Conservation (phyloP, 306 rosid genomes). For the Senna tora region DNA sequence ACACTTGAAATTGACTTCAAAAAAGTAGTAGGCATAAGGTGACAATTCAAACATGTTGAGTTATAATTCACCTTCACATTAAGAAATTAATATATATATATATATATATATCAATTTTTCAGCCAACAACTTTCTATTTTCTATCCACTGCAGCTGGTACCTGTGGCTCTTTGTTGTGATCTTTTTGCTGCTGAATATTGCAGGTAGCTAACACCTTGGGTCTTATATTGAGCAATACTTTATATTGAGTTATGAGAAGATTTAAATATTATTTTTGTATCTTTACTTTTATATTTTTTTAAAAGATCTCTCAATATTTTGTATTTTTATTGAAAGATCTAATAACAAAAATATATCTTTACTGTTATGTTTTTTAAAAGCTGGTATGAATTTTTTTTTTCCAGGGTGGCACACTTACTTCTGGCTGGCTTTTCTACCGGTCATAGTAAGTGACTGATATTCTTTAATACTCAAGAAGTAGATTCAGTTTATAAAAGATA, state of each 20-base stretch:
- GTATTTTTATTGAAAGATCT: too few relatives aligned
- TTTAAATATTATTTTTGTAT: too few relatives aligned
- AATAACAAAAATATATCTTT: too few relatives aligned
- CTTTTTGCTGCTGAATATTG: constrained; percentile 73
- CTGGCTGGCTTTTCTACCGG: constrained; percentile 89
- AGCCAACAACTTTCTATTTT: constrained; percentile 27
- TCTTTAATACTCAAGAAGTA: constrained; percentile 5
- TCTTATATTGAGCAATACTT: constrained; percentile 21
- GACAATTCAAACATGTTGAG: constrained; percentile 20
- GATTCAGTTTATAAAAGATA: too few relatives aligned
- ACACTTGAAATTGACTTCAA: constrained; percentile 80
- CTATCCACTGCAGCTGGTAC: constrained; percentile 64
- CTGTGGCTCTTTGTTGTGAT: constrained; percentile 94
- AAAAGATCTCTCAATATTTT: too few relatives aligned
- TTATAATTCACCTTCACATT: not conserved
- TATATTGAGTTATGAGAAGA: not conserved
- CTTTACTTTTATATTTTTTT: too few relatives aligned
- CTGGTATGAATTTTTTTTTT: constrained; percentile 33
- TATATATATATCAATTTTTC: too few relatives aligned
- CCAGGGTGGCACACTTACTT: constrained; percentile 96
- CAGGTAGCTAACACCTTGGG: constrained; percentile 51
- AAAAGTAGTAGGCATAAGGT: constrained; percentile 87
- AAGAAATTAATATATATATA: too few relatives aligned
- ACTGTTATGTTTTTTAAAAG: too few relatives aligned
- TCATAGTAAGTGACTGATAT: constrained; percentile 66